Base-by-base conservation (phyloP, 257 asterid species). In the Nicotiana obtusifolia region DNA sequence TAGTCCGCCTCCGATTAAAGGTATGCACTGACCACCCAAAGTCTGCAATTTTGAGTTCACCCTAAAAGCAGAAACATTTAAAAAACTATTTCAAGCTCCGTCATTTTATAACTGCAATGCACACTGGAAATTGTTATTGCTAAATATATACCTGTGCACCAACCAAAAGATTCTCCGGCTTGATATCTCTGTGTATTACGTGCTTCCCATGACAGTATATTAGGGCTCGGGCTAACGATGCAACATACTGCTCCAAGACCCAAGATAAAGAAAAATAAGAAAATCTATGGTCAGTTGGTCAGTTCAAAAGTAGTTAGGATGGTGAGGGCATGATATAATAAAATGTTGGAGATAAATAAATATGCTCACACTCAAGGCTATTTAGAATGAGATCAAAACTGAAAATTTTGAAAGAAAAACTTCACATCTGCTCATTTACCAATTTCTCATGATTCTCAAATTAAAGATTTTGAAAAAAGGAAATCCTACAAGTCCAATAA, bases 1-100 rank as follows among this genome's bases (percentile, higher is more conserved):
- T 94, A 53, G 99, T 96, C 79, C 94, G 90, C 81, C 99, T 88
- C 80, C 98, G 98, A 78, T 90, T 93, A 85, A 96, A 96, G 56
- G 98, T 96, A 85, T 96, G 99, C 59, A 96, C 99, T 1, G 99
- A 96, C 98, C 99, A 96, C 64, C 99, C 99, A 80, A 96, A 96
- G 83, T 94, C 98, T 28, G 98, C 98, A 65, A 96, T 96, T 86
- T 96, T 96, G 52, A 96, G 91, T 84, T 96, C 99, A 44, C 99
- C 99, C 99, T 96, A 88, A 33, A 67, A 88, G 16, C 78, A 64
- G 54, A 19, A 76, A 69, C 19, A 56, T 10, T 65, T 24, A 24
- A 57, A 77, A 49, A 24, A 64, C 83, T 56, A 65, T 62, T 20
- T 60, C 44, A 60, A 61, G 75, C 47, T 19, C 47, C 13, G 37